Percentiles rank a stretch among this genome's conserved stretches.
phyloP scores from a whole-genome alignment of 2,329 filamentous ascomycete species.

The Stagonosporopsis chrysanthemi region DNA sequence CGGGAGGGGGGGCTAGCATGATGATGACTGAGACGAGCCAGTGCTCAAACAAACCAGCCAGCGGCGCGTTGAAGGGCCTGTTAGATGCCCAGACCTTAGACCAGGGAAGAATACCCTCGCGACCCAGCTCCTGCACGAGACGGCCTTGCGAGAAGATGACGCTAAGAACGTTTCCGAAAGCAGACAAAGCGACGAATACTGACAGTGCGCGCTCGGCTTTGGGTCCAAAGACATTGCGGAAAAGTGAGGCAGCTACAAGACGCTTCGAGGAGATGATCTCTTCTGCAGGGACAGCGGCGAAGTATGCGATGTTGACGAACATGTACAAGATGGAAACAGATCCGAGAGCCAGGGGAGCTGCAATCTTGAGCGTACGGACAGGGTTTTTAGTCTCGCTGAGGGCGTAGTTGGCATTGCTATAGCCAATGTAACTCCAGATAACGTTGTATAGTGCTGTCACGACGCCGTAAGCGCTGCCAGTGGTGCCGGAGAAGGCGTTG shows the following conservation, averaged over 20 bases:
- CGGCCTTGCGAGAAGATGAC: slow-evolving; percentile 74
- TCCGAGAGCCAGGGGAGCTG: slow-evolving; percentile 67
- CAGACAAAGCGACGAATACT: slow-evolving; percentile 72
- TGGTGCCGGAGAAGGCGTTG: slow-evolving; percentile 71
- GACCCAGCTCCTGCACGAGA: slow-evolving; percentile 70
- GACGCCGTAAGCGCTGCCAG: slow-evolving; percentile 69
- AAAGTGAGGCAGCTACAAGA: slow-evolving; percentile 65
- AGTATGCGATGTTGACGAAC: slow-evolving; percentile 72
- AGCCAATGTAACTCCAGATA: slow-evolving; percentile 74
- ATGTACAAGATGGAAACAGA: slow-evolving; percentile 69
- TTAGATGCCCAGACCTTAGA: slow-evolving; percentile 70
- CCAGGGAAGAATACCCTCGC: slow-evolving; percentile 71
- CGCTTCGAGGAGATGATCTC: slow-evolving; percentile 63
- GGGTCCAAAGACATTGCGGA: slow-evolving; percentile 62
- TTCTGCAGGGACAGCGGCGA: slow-evolving; percentile 65
- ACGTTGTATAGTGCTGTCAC: slow-evolving; percentile 77
- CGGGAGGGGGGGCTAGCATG: slow-evolving; percentile 71
- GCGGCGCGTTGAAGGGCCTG: slow-evolving; percentile 68
- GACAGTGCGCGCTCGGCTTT: slow-evolving; percentile 65
- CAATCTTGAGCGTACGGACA: slow-evolving; percentile 68
- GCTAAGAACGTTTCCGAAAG: slow-evolving; percentile 71
- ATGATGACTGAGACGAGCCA: slow-evolving; percentile 70
- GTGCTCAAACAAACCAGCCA: slow-evolving; percentile 68
- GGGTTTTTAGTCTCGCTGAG: slow-evolving; percentile 72
- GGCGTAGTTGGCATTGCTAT: slow-evolving; percentile 73